These are phyloP conservation scores for Canavalia ensiformis DNA, from an alignment of 306 rosid species.

Conservation along the genomic window DNA sequence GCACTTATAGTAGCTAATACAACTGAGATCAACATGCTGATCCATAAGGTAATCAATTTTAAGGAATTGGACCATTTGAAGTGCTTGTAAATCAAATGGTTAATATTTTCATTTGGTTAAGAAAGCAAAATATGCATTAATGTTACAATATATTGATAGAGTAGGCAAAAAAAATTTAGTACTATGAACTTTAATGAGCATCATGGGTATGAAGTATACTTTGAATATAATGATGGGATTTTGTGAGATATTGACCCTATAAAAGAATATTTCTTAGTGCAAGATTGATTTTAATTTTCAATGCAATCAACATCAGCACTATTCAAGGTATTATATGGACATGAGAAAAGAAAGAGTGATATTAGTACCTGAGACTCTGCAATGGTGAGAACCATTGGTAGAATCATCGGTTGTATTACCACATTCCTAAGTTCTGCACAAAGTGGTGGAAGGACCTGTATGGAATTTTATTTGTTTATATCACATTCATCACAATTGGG, in stretches of 20 bases:
- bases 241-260: slow-evolving; percentile 19
- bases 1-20: slow-evolving; percentile 6
- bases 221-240: slow-evolving; percentile 29
- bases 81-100: slow-evolving; percentile 4
- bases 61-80: slow-evolving; percentile 9
- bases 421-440: slow-evolving; percentile 98
- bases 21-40: not conserved
- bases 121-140: slow-evolving; percentile 2
- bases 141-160: slow-evolving; percentile 32
- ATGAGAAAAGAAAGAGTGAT: slow-evolving; percentile 30
- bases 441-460: slow-evolving; percentile 97
- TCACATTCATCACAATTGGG: slow-evolving; percentile 29
- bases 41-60: slow-evolving; percentile 10
- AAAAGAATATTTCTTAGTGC: slow-evolving; percentile 31
- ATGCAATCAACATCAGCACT: slow-evolving; percentile 15
- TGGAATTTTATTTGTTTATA: slow-evolving; percentile 45
- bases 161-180: not conserved
- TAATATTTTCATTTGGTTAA: slow-evolving; percentile 6
- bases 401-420: slow-evolving; percentile 97
- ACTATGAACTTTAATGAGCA: slow-evolving; percentile 15
- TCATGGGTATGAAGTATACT: not conserved
- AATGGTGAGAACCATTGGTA: slow-evolving; percentile 99
- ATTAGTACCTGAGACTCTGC: slow-evolving; percentile 95
- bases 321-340: slow-evolving; percentile 25
- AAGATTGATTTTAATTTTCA: slow-evolving; percentile 23